Base-by-base conservation (phyloP, 2,329 filamentous ascomycete species). In the Fusarium sp. region DNA sequence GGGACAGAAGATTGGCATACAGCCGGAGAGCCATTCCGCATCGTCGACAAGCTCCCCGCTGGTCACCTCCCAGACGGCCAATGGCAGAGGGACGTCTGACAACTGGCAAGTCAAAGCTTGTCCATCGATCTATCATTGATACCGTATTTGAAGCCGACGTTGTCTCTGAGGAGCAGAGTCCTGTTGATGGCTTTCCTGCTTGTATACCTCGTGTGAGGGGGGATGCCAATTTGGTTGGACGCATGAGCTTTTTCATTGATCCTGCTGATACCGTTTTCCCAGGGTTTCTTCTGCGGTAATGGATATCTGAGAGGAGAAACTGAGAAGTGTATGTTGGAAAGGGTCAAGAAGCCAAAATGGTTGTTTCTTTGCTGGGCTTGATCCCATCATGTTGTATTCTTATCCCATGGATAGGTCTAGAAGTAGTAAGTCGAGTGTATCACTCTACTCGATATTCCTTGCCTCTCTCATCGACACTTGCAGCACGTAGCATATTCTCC, bases 1-100 rank as follows among this genome's bases (percentile, higher is more conserved):
- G 52, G 63, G 1, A 55, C 69, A 1, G 67, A 71, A 43, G 67
- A 71, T 29, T 71, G 69, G 67, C 67, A 71, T 37, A 66, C 68
- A 0, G 69, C 68, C 13, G 68, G 68, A 9, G 68, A 71, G 27
- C 67, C 68, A 3, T 71, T 71, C 23, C 68, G 67, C 5, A 62
- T 71, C 15, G 32, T 71, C 17, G 15, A 59, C 25, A 52, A 41
- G 1, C 55, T 69, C 1, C 67, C 68, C 0, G 0, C 7, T 4
- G 44, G 17, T 2, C 10, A 55, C 11, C 39, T 66, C 0, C 60
- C 63, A 4, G 13, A 41, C 0, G 49, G 10, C 2, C 2, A 33
- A 23, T 59, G 1, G 49, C 63, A 0, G 36, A 65, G 3, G 60
- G 56, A 5, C 43, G 7, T 9, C 0, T 66, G 0, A n/a, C 31